Evolutionary conservation across 2,329 filamentous ascomycete genomes (phyloP), one percentile per base, ranked within the genome.

Genomic region (Tothia fuscella): DNA sequence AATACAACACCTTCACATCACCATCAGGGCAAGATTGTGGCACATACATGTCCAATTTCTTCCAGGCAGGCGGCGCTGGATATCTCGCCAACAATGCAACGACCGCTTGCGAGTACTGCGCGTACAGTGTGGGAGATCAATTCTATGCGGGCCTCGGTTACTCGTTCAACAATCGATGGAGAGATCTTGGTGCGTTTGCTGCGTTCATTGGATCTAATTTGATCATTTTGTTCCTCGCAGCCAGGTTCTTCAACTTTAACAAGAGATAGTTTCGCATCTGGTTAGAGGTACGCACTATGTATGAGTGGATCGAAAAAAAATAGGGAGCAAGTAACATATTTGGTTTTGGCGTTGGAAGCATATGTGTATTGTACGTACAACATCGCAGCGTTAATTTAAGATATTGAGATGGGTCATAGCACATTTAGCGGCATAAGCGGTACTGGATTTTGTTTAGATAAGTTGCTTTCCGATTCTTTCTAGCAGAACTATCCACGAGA

Each of bases 141-240:
- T 93, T 89, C 54, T 93, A 83, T 55, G 55, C 65, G 41, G 69
- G 74, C 0, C 69, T 93, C 14, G 70, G 72, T 2, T 72, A 93
- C 53, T 65, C 63, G 2, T 93, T 80, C 51, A 63, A 65, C 32
- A 61, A 82, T 48, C 67, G 86, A 13, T 93, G 86, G 86, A 73
- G 86, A 42, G 85, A 94, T 51, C 48, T 91, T 43, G 87, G 85
- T 2, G 93, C 93, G 47, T 80, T 80, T 50, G 50, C 73, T 24
- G 80, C 78, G 1, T 93, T 87, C 54, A 71, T 93, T 41, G 83
- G 63, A 12, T 86, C 79, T 55, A 93, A 93, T 58, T 55, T 91
- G 52, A 71, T 83, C 16, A 62, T 79, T 37, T 51, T 80, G 46
- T 76, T 78, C 50, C 44, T 78, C 41, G 72, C 68, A 29, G 68